Evolutionary conservation across 768 basidiomycete species (phyloP).

Genomic region (Auriscalpium vulgare): DNA sequence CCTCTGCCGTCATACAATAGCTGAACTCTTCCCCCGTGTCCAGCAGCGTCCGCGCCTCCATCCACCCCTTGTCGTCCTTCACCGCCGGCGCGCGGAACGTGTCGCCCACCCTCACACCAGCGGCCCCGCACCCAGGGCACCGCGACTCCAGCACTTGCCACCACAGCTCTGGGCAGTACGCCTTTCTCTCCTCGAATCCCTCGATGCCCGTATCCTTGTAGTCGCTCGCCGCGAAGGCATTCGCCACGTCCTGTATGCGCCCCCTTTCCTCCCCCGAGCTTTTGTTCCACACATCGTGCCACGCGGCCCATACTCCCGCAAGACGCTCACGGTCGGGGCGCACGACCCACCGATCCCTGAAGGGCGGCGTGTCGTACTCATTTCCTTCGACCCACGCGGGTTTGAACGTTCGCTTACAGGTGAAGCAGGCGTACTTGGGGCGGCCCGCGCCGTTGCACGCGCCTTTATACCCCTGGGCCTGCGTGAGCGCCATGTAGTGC

Average conservation of each 20-base stretch:
- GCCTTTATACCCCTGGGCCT: neutral
- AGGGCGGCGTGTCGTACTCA: neutral
- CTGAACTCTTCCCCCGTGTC: constrained; percentile 3
- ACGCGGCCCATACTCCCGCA: neutral
- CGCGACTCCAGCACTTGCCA: neutral
- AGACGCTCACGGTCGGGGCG: neutral
- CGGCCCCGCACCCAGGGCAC: neutral
- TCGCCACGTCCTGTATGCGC: neutral
- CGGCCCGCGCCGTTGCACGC: neutral
- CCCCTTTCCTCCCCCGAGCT: neutral
- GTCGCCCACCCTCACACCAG: neutral
- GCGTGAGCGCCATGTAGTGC: neutral
- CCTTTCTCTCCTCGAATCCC: neutral
- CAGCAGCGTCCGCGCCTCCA: neutral
- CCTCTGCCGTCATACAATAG: constrained; percentile 1
- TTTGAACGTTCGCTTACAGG: neutral
- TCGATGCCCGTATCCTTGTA: neutral
- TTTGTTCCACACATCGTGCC: neutral
- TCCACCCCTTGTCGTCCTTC: constrained; percentile 2
- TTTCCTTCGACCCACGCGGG: neutral
- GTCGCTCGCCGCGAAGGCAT: neutral
- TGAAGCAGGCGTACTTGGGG: constrained; percentile 3
- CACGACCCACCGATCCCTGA: neutral
- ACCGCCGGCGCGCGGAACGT: neutral
- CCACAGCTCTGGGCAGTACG: constrained; percentile 1